Base-by-base conservation (phyloP, 441 rosid genomes). In the Euphorbia celastroides region DNA sequence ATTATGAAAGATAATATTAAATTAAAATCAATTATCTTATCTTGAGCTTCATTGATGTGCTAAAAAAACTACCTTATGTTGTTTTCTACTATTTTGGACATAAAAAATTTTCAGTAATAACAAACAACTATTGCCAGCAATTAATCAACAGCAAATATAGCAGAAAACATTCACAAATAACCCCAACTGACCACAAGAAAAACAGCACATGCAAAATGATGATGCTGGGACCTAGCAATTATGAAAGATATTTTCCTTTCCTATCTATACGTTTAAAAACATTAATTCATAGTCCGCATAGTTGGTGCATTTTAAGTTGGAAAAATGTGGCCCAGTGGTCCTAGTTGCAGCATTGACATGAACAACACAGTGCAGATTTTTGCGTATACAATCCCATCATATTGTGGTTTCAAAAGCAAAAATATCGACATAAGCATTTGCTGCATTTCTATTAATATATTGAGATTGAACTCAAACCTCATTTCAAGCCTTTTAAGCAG, bases 401-500 rank as follows among this genome's bases (percentile, higher is more conserved):
- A 44, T 44, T 44, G 17, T 44, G 17, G 17, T 19, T 44, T n/a
- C n/a, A n/a, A n/a, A n/a, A n/a, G n/a, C n/a, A n/a, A n/a, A n/a
- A n/a, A n/a, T n/a, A n/a, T n/a, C n/a, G n/a, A n/a, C n/a, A n/a
- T n/a, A n/a, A n/a, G n/a, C n/a, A n/a, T n/a, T n/a, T n/a, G n/a
- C n/a, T n/a, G 26, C n/a, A 41, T 42, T 7, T 17, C 64, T 13
- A 2, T n/a, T 25, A 50, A 34, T 34, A 17, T 44, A 36, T 70
- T 41, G 71, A 51, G 36, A 31, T 20, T 16, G 27, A 25, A 5
- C 38, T 70, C 42, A 23, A 42, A 25, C 23, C 31, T 26, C 28
- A 57, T 38, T 48, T n/a, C 22, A 48, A 4, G 30, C 11, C 25
- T 56, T 36, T 69, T 62, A 73, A 67, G 16, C 72, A 60, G 71